These are phyloP conservation scores for Cladophialophora chaetospira DNA, from an alignment of 2,329 filamentous ascomycete genomes.

Conservation along the genomic window DNA sequence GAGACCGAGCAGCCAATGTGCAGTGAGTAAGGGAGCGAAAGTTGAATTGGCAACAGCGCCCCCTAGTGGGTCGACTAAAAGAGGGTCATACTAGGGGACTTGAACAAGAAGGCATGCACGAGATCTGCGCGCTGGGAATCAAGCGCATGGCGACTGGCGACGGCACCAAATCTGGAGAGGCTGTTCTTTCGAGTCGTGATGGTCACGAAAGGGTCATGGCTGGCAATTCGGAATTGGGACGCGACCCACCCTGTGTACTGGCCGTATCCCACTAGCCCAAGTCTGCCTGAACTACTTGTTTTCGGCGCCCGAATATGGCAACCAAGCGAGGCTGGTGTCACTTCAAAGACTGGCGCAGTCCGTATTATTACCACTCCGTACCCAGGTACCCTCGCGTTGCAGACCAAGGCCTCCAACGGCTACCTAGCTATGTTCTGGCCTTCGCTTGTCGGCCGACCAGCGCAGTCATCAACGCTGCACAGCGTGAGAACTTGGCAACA, in stretches of 20 bases:
- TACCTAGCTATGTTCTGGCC: no score
- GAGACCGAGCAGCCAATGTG: constrained; percentile 28
- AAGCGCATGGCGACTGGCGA: constrained; percentile 29
- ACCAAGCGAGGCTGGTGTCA: constrained; percentile 21
- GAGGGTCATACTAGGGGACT: constrained; percentile 14
- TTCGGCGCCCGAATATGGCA: constrained; percentile 32
- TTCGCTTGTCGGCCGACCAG: not conserved
- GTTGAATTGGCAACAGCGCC: constrained; percentile 22
- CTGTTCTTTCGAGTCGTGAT: constrained; percentile 27
- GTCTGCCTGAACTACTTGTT: constrained; percentile 14
- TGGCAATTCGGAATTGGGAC: constrained; percentile 12
- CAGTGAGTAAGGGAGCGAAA: constrained; percentile 21
- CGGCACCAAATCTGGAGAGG: constrained; percentile 33
- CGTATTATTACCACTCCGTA: no score
- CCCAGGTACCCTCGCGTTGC: constrained; percentile 9
- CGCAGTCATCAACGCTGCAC: constrained; percentile 1
- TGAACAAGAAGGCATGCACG: constrained; percentile 27
- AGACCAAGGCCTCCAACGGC: not conserved
- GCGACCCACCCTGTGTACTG: constrained; percentile 23
- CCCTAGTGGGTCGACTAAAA: constrained; percentile 27
- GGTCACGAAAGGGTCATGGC: constrained; percentile 28
- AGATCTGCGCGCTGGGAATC: constrained; percentile 34
- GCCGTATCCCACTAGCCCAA: constrained; percentile 17
- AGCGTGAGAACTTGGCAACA: not conserved
- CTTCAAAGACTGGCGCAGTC: no score